Conservation (phyloP, 169 alveolate genomes). For the Plasmodium adleri region DNA sequence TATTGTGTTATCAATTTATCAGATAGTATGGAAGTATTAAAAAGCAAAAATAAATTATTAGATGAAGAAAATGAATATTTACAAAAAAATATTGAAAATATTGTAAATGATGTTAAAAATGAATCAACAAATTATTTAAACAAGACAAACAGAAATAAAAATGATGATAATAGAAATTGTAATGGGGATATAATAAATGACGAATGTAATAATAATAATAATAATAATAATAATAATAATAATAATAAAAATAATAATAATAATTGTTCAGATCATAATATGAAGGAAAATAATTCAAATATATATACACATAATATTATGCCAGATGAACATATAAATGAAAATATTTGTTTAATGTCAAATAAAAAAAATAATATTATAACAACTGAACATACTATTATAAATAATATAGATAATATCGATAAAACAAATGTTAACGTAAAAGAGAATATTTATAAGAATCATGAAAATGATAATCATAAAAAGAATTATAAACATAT, state of each 20-base stretch:
- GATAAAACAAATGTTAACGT: neutral
- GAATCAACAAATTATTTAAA: slow-evolving; percentile 19
- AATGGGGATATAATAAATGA: slow-evolving; percentile 7
- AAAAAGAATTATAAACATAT: neutral
- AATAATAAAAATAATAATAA: neutral
- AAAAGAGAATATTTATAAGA: neutral
- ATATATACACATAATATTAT: no score
- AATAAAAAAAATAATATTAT: no score
- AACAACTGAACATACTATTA: no score
- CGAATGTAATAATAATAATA: neutral
- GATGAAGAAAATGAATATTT: slow-evolving; percentile 64
- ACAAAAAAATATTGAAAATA: slow-evolving; percentile 42
- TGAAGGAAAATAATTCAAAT: no score
- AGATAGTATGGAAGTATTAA: slow-evolving; percentile 47
- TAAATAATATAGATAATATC: no score
- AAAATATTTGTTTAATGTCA: no score
- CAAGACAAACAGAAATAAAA: slow-evolving; percentile 7
- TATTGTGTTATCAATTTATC: slow-evolving; percentile 19
- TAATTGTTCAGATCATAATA: neutral
- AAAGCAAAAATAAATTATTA: slow-evolving; percentile 37
- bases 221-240: slow-evolving; percentile 8
- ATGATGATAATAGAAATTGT: neutral
- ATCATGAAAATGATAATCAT: neutral
- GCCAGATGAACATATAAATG: no score
- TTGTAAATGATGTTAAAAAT: slow-evolving; percentile 55